Percentiles rank a stretch among this genome's conserved stretches.
These are phyloP conservation scores for Chalciporus pseudorubinellus DNA, from an alignment of 768 basidiomycete species.

Conservation along the genomic window DNA sequence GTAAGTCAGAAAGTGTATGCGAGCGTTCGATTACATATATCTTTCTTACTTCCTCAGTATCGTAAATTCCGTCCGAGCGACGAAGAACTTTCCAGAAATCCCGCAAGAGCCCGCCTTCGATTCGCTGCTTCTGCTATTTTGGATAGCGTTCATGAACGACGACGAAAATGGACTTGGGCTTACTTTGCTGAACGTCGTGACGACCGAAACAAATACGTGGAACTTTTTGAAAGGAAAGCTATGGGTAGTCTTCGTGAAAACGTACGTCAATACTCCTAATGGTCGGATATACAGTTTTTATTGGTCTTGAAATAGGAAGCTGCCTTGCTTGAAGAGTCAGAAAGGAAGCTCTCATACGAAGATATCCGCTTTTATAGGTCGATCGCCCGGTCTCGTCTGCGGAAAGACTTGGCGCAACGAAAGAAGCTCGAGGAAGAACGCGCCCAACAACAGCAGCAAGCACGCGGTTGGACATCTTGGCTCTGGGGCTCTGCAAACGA, in stretches of 20 bases:
- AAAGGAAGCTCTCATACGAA: conserved; percentile 84
- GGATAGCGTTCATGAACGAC: conserved; percentile 78
- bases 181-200: conserved; percentile 88
- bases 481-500: conserved; percentile 67
- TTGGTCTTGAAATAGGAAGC: conserved; percentile 42
- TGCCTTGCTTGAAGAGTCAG: conserved; percentile 58
- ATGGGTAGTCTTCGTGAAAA: conserved; percentile 49
- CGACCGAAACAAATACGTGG: conserved; percentile 81
- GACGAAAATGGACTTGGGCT: conserved; percentile 86
- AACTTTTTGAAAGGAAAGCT: conserved; percentile 76
- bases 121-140: conserved; percentile 82
- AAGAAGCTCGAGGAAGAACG: conserved; percentile 69
- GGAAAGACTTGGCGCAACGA: conserved; percentile 75
- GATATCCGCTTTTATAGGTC: conserved; percentile 97
- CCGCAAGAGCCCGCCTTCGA: conserved; percentile 63
- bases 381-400: conserved; percentile 82
- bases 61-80: conserved; percentile 72
- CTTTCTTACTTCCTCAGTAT: conserved; percentile 46
- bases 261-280: conserved; percentile 40
- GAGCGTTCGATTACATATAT: neutral
- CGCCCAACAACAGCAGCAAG: conserved; percentile 50
- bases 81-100: conserved; percentile 56
- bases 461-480: conserved; percentile 71
- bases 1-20: conserved; percentile 36
- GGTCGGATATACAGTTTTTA: neutral